A percentile compares a stretch with the other conserved stretches of the same genome.
Evolutionary conservation across 352 stramenopile species (phyloP).

Genomic region (Phytophthora megakarya): DNA sequence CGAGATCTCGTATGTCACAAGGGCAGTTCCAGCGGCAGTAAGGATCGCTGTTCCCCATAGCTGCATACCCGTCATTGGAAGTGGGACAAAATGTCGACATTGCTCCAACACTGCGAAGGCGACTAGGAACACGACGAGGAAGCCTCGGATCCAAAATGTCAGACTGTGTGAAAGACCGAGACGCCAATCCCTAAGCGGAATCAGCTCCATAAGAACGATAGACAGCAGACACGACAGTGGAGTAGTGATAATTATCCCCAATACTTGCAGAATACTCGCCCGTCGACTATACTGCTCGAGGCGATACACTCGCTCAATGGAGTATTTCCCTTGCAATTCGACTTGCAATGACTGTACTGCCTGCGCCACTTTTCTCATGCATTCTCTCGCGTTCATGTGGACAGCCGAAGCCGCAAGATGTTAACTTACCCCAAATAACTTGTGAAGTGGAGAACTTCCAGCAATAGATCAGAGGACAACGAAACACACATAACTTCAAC

Average conservation of each 20-base stretch:
- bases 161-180: constrained; percentile 18
- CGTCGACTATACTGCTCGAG: constrained; percentile 17
- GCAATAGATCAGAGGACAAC: too few species aligned
- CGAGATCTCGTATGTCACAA: constrained; percentile 13
- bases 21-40: constrained; percentile 5
- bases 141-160: constrained; percentile 27
- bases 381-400: background rate
- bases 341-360: constrained; percentile 22
- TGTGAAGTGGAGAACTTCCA: too few species aligned
- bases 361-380: background rate
- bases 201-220: constrained; percentile 20
- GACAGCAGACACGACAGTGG: constrained; percentile 23
- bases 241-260: constrained; percentile 10
- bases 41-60: constrained; percentile 20
- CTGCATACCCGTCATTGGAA: constrained; percentile 2
- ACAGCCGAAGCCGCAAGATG: too few species aligned
- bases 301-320: constrained; percentile 21
- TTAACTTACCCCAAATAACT: too few species aligned
- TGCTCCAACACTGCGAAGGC: constrained; percentile 26
- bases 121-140: constrained; percentile 25
- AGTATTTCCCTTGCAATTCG: constrained; percentile 37
- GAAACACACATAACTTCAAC: background rate
- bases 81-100: constrained; percentile 23
- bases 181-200: constrained; percentile 27
- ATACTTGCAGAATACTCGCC: background rate